phyloP scores from a whole-genome alignment of 1,284 basidiomycete genomes.

The Ustilago sp. region DNA sequence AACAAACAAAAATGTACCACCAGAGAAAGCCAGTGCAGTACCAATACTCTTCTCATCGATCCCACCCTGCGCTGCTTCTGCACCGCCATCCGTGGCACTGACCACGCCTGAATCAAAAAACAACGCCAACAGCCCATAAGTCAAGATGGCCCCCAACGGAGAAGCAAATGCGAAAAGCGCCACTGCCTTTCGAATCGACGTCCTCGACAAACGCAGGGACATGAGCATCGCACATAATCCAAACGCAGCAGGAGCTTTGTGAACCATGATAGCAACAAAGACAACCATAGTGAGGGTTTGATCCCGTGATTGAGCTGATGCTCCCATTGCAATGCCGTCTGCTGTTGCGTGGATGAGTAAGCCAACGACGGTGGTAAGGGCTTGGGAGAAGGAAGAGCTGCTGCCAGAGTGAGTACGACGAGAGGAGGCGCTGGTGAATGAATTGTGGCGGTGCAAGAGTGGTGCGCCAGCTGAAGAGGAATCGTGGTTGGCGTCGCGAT shows the following conservation, averaged over 20 bases:
- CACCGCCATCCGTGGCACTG: not conserved
- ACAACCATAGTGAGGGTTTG: constrained; percentile 62
- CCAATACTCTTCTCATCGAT: constrained; percentile 73
- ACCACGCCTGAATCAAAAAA: constrained; percentile 24
- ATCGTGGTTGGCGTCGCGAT: constrained; percentile 6
- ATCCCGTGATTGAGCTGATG: constrained; percentile 54
- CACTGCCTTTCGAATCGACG: constrained; percentile 56
- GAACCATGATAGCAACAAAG: constrained; percentile 65
- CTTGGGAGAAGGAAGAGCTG: constrained; percentile 34
- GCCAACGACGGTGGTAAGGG: constrained; percentile 59
- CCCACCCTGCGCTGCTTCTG: constrained; percentile 1
- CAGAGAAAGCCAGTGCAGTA: constrained; percentile 81
- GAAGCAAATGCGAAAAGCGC: constrained; percentile 58
- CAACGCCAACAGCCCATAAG: constrained; percentile 22
- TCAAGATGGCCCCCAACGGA: constrained; percentile 59
- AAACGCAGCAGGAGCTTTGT: constrained; percentile 68
- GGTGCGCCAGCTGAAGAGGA: constrained; percentile 21
- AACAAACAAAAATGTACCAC: constrained; percentile 93
- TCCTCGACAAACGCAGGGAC: constrained; percentile 44
- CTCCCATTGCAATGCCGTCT: constrained; percentile 68
- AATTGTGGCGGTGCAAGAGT: constrained; percentile 25
- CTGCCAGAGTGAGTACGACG: constrained; percentile 7
- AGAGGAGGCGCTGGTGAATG: constrained; percentile 15
- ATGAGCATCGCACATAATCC: constrained; percentile 67
- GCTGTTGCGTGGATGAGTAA: constrained; percentile 65